Evolutionary conservation across 352 stramenopile species (phyloP), one percentile per base, ranked within the genome.

Genomic region (Thalassiosira livingstoniorum): DNA sequence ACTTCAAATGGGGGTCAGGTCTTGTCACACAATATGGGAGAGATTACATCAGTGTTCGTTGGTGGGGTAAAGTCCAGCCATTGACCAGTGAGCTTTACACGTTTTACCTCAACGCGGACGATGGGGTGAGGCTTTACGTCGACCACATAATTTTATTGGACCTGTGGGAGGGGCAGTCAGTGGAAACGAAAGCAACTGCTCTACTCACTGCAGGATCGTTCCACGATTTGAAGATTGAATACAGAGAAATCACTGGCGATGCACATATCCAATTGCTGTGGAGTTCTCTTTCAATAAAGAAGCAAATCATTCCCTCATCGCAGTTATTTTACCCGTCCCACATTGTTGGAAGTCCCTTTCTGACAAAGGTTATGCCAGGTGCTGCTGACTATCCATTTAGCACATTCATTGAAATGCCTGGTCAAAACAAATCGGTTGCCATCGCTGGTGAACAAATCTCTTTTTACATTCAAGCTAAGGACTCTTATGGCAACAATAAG

Each of bases 381-480:
- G 95, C 96, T 18, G 97, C 95, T 2, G 97, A 99, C 72, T 99
- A 98, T 85, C 96, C 96, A 7, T 97, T 98, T 68, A 98, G 97
- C 11, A 97, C 92, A 25, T 83, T 88, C 51, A 74, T 86, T 65
- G 67, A 85, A 39, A 45, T 72, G 27, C 53, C 21, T 45, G 78
- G 63, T 27, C 51, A 71, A 61, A 80, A 82, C 47, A 73, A 62
- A 74, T 78, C 75, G 25, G 23, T 80, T 2, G 96, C 97, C 0
- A 97, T 90, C 60, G 96, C 96, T 25, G 97, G 97, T 42, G 91
- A 97, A 1, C 82, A 78, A 3, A 94, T 96, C 3, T 86, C 93
- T 47, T 99, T 99, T 82, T 87, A 95, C 25, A 97, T 99, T 57
- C 95, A 98, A 77, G 95, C 97, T 2, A 97, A 97, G 65, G 97